Evolutionary conservation across 2,329 filamentous ascomycete species (phyloP), one percentile per base, ranked within the genome.

Genomic region (Apiospora kogelbergensis): DNA sequence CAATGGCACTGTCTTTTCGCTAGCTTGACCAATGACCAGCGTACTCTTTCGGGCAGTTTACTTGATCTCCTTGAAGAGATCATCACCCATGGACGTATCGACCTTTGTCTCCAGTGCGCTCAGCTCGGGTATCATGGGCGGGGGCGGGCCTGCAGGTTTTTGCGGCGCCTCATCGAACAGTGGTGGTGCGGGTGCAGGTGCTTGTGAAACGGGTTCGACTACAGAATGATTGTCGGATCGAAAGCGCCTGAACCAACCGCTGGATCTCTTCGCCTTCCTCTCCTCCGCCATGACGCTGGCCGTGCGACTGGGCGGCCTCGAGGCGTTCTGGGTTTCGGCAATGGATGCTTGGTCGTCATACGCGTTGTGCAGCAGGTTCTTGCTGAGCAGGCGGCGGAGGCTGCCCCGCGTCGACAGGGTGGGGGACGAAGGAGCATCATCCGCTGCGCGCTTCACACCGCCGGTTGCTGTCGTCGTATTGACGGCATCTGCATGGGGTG

Each of bases 121-220:
- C 65, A 89, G 80, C 75, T 89, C 87, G 24, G 88, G 88, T 66
- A 90, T 89, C 86, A 86, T 89, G 30, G 88, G 88, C 45, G 88
- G 86, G 68, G 87, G 88, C 10, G 87, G 86, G 13, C 84, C 85
- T 44, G 77, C 71, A 6, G 81, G 77, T 71, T 83, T 83, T 74
- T 80, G 78, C 33, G 72, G 78, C 30, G 72, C 73, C 67, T 82
- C 79, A 63, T 84, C 80, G 68, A 83, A 17, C 7, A 67, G 26
- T 63, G 83, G 72, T 85, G 63, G 81, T 74, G 48, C 85, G 77
- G 72, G 82, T 74, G 48, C 85, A 77, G 72, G 82, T 84, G 73
- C 78, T 22, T 60, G 53, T 37, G 37, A 20, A 42, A 15, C 41
- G 2, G 20, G 63, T 41, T 76, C 70, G 22, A 81, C 79, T 66